Percentiles rank a stretch among this genome's conserved stretches.
These are phyloP conservation scores for Cornus suecica DNA, from an alignment of 148 eudicot genomes.

Conservation along the genomic window DNA sequence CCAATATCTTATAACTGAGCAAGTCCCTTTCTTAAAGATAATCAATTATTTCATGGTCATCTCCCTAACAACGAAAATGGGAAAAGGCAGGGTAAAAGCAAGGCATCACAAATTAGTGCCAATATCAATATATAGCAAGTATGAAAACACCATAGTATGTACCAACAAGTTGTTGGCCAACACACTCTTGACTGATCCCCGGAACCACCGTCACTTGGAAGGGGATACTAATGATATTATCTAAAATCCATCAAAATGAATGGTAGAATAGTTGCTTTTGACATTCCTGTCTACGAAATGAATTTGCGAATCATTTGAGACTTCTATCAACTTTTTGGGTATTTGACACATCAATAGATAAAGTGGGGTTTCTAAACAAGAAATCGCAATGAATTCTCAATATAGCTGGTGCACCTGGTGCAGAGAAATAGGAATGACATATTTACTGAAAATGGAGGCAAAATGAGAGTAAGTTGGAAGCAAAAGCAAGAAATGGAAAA, in stretches of 20 bases:
- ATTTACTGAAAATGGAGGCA: background rate
- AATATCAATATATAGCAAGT: background rate
- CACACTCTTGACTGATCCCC: background rate
- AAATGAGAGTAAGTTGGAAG: background rate
- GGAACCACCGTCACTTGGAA: background rate
- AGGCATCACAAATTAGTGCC: background rate
- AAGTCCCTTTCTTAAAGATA: background rate
- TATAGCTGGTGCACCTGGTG: too few species aligned
- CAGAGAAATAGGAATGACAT: background rate
- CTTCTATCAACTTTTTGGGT: too few species aligned
- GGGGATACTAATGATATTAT: background rate
- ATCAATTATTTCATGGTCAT: background rate
- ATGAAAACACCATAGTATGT: background rate
- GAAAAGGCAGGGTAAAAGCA: background rate
- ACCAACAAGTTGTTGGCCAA: background rate
- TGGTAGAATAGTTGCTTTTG: too few species aligned
- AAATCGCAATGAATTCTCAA: too few species aligned
- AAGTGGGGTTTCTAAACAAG: too few species aligned
- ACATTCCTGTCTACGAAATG: too few species aligned
- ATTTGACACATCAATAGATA: too few species aligned
- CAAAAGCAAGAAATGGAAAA: background rate
- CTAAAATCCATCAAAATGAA: too few species aligned
- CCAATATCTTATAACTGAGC: background rate
- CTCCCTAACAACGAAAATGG: background rate
- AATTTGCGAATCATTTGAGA: too few species aligned